Evolutionary conservation across 2,329 filamentous ascomycete genomes (phyloP).

Genomic region (Trichoderma polysporum): DNA sequence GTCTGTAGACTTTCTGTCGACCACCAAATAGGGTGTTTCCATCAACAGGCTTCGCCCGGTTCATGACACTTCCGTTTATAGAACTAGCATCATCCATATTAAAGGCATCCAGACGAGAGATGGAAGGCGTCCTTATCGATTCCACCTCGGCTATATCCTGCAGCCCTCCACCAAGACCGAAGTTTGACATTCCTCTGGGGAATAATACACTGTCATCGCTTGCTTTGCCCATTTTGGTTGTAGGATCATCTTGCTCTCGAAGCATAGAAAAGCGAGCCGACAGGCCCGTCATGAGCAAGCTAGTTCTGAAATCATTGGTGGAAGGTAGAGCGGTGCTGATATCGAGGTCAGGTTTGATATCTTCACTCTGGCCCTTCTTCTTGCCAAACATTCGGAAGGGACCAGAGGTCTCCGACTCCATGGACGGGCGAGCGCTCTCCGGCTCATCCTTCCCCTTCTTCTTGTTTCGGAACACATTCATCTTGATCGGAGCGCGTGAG

Average conservation of each 20-base stretch:
- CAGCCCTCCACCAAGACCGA: slow-evolving; percentile 58
- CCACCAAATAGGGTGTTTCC: slow-evolving; percentile 94
- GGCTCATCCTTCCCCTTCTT: slow-evolving; percentile 60
- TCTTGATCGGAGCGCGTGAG: slow-evolving; percentile 13
- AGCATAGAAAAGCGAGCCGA: slow-evolving; percentile 97
- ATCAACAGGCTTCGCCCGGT: slow-evolving; percentile 75
- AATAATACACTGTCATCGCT: slow-evolving; percentile 91
- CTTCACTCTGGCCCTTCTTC: slow-evolving; percentile 55
- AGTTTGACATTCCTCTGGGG: slow-evolving; percentile 78
- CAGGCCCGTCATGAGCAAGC: slow-evolving; percentile 90
- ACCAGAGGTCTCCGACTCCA: slow-evolving; percentile 54
- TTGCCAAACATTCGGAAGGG: slow-evolving; percentile 57
- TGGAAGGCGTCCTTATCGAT: slow-evolving; percentile 67
- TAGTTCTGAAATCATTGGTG: slow-evolving; percentile 89
- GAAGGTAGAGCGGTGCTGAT: slow-evolving; percentile 73
- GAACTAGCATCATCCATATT: slow-evolving; percentile 70
- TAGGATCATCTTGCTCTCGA: slow-evolving; percentile 88
- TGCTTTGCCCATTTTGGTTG: slow-evolving; percentile 85
- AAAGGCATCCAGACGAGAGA: slow-evolving; percentile 64
- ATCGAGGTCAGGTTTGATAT: slow-evolving; percentile 67
- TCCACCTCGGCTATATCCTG: slow-evolving; percentile 89
- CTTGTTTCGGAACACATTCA: slow-evolving; percentile 78
- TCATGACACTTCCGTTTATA: slow-evolving; percentile 72
- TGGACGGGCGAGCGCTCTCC: slow-evolving; percentile 47
- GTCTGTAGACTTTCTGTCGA: slow-evolving; percentile 92